Evolutionary conservation across 2,329 filamentous ascomycete species (phyloP).

Genomic region (Venturia aucupariae): DNA sequence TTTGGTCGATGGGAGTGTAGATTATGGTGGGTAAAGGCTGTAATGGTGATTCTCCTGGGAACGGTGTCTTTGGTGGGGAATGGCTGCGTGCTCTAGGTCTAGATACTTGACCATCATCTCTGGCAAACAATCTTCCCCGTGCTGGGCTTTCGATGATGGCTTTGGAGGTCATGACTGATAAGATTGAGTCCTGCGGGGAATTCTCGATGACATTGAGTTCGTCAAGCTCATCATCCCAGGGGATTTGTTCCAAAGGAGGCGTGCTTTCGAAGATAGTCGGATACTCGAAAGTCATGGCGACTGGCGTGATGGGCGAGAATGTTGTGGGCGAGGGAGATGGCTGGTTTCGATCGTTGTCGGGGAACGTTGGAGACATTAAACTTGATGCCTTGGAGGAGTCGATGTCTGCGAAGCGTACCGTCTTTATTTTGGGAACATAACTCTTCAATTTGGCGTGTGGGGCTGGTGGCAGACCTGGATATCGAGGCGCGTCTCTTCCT

Average conservation of each 20-base stretch:
- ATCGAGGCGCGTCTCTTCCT: neutral
- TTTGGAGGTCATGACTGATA: neutral
- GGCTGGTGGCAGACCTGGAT: neutral
- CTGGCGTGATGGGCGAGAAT: neutral
- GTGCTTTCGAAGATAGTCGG: neutral
- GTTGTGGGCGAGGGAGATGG: neutral
- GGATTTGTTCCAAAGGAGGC: neutral
- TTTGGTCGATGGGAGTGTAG: constrained; percentile 4
- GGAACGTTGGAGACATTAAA: neutral
- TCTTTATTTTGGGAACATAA: constrained; percentile 2
- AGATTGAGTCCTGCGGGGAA: neutral
- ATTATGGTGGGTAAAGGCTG: neutral
- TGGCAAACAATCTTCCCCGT: neutral
- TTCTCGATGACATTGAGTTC: neutral
- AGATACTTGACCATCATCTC: neutral
- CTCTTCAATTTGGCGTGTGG: neutral
- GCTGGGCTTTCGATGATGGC: neutral
- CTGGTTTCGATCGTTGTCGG: neutral
- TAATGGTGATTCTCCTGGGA: neutral
- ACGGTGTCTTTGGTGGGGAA: constrained; percentile 1
- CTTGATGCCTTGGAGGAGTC: neutral
- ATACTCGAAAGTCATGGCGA: constrained; percentile 1
- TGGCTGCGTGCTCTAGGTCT: constrained; percentile 4
- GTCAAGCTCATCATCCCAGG: neutral
- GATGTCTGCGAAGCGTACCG: neutral